These are phyloP conservation scores for Trypanosoma brucei DNA, from an alignment of 208 protist species.

Conservation along the genomic window DNA sequence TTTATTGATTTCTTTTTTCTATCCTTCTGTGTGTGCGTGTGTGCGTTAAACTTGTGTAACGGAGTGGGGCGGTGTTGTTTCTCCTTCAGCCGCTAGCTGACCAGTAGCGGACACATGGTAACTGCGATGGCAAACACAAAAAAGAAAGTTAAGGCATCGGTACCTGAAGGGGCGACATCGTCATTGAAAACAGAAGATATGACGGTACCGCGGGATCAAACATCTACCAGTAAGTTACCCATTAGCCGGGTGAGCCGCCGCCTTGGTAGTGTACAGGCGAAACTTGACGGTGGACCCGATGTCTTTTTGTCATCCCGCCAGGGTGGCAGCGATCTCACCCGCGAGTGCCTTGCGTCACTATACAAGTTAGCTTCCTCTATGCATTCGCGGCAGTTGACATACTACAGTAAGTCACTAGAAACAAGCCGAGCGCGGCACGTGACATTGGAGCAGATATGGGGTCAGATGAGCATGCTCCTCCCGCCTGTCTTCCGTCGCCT, in stretches of 20 bases:
- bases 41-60: no score
- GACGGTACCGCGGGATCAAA: not conserved
- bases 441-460: slow-evolving; percentile 86
- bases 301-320: slow-evolving; percentile 42
- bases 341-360: slow-evolving; percentile 66
- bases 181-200: no score
- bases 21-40: no score
- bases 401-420: slow-evolving; percentile 50
- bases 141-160: no score
- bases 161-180: no score
- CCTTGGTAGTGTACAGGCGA: slow-evolving; percentile 3
- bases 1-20: no score
- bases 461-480: slow-evolving; percentile 76
- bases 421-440: slow-evolving; percentile 55
- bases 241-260: slow-evolving; percentile 25
- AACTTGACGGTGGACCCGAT: slow-evolving; percentile 29
- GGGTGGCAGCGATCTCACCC: slow-evolving; percentile 28
- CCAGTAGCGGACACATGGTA: no score
- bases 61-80: no score
- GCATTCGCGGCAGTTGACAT: slow-evolving; percentile 66
- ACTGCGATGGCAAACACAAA: no score
- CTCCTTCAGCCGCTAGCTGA: no score
- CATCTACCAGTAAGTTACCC: not conserved
- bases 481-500: slow-evolving; percentile 76
- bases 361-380: slow-evolving; percentile 72